A percentile compares a stretch with the other conserved stretches of the same genome.
These are phyloP conservation scores for Tulasnella sp. DNA, from an alignment of 768 basidiomycete species.

Conservation along the genomic window DNA sequence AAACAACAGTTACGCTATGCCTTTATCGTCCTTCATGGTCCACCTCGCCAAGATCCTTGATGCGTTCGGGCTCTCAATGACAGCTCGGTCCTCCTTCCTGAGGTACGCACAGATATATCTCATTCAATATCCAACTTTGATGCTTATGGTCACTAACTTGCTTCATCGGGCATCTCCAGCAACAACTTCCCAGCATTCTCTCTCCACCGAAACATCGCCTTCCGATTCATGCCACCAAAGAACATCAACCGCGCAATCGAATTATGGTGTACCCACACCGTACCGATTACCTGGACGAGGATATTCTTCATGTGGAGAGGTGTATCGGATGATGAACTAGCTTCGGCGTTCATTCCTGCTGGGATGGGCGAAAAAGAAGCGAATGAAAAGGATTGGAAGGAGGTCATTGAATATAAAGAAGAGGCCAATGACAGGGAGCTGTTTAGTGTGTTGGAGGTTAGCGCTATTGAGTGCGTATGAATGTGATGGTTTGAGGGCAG, in stretches of 20 bases:
- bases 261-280: constrained; percentile 67
- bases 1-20: constrained; percentile 82
- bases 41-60: constrained; percentile 80
- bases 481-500: neutral
- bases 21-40: constrained; percentile 71
- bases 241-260: constrained; percentile 84
- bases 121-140: neutral
- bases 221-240: constrained; percentile 76
- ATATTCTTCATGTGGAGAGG: constrained; percentile 82
- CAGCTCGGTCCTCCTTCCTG: constrained; percentile 77
- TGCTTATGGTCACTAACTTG: constrained; percentile 13
- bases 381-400: constrained; percentile 74
- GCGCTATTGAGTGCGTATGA: constrained; percentile 58
- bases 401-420: constrained; percentile 75
- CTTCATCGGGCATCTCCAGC: constrained; percentile 41
- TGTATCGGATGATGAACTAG: constrained; percentile 65
- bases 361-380: constrained; percentile 85
- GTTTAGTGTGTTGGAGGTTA: constrained; percentile 77
- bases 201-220: constrained; percentile 80
- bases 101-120: constrained; percentile 42
- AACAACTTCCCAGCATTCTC: constrained; percentile 73
- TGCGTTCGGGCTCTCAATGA: constrained; percentile 76
- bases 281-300: constrained; percentile 77
- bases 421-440: constrained; percentile 66
- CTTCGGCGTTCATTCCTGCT: constrained; percentile 57